phyloP scores from a whole-genome alignment of 1,284 basidiomycete species.

The Cutaneotrichosporon cyanovorans region DNA sequence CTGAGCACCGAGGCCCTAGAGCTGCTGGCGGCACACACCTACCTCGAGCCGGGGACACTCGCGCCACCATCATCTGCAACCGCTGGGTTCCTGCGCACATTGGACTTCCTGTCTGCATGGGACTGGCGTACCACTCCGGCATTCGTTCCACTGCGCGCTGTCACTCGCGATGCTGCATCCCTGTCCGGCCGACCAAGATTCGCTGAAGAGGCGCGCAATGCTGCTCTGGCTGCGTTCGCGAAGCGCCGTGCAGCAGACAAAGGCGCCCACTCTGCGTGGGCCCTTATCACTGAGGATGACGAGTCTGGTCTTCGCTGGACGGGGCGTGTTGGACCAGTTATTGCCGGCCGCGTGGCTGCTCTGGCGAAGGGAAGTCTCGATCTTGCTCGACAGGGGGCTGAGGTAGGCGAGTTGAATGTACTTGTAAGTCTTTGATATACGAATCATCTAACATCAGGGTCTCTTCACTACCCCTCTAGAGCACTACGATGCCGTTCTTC shows the following conservation, averaged over 20 bases:
- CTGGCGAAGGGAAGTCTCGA: conserved; percentile 66
- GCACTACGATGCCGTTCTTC: conserved; percentile 80
- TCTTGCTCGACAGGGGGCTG: conserved; percentile 26
- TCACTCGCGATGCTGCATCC: conserved; percentile 33
- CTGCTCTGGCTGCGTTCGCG: conserved; percentile 53
- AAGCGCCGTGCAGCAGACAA: conserved; percentile 43
- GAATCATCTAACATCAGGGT: conserved; percentile 47
- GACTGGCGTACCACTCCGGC: conserved; percentile 56
- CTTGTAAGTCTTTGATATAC: conserved; percentile 15
- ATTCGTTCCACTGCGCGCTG: conserved; percentile 45
- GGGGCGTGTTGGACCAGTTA: conserved; percentile 53
- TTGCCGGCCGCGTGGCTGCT: conserved; percentile 61
- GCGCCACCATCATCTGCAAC: conserved; percentile 47
- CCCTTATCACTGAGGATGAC: conserved; percentile 73
- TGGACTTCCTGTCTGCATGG: conserved; percentile 75
- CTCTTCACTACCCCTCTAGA: conserved; percentile 75
- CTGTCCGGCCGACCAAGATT: conserved; percentile 33
- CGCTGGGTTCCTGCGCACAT: conserved; percentile 68
- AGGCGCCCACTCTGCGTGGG: conserved; percentile 59
- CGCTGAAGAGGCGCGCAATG: conserved; percentile 51
- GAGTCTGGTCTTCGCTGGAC: conserved; percentile 69
- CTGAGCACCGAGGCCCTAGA: conserved; percentile 71
- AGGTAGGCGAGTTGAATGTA: conserved; percentile 26
- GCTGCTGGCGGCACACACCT: conserved; percentile 64
- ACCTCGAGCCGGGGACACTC: conserved; percentile 46